phyloP scores from a whole-genome alignment of 2,329 filamentous ascomycete species.

The Chaetomium olivaceum region DNA sequence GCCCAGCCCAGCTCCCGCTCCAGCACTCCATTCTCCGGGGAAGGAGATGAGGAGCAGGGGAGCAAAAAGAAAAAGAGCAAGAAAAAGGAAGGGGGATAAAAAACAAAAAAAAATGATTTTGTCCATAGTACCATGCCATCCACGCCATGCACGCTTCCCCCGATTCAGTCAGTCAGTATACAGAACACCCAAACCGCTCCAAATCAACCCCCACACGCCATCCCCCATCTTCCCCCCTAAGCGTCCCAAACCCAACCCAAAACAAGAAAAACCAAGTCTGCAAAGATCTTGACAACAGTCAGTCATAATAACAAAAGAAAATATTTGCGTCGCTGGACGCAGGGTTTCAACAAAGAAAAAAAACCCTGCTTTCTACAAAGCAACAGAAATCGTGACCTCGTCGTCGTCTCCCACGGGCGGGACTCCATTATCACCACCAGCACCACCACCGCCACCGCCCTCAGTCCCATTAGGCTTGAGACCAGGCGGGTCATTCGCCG shows the following conservation, averaged over 20 bases:
- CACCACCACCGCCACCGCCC: neutral
- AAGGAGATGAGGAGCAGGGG: neutral
- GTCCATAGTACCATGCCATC: conserved; percentile 34
- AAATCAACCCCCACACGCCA: conserved; percentile 14
- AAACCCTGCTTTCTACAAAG: conserved; percentile 12
- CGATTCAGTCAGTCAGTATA: conserved; percentile 39
- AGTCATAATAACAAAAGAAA: conserved; percentile 17
- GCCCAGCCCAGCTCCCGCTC: neutral
- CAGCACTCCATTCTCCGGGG: neutral
- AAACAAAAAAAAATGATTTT: conserved; percentile 21
- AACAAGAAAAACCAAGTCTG: neutral
- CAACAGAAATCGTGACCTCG: conserved; percentile 22
- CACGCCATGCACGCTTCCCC: conserved; percentile 27
- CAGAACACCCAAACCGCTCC: conserved; percentile 31
- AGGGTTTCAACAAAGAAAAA: conserved; percentile 7
- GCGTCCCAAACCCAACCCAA: neutral
- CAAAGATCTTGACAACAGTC: neutral
- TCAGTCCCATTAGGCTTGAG: conserved; percentile 44
- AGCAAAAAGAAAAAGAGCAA: neutral
- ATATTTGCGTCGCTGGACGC: conserved; percentile 12
- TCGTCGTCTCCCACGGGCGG: neutral
- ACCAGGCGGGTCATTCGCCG: conserved; percentile 52
- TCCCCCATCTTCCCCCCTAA: neutral
- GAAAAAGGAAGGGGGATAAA: neutral
- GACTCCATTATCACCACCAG: neutral